Conservation (phyloP, 495 filamentous ascomycete genomes). For the Rhypophila decipiens region DNA sequence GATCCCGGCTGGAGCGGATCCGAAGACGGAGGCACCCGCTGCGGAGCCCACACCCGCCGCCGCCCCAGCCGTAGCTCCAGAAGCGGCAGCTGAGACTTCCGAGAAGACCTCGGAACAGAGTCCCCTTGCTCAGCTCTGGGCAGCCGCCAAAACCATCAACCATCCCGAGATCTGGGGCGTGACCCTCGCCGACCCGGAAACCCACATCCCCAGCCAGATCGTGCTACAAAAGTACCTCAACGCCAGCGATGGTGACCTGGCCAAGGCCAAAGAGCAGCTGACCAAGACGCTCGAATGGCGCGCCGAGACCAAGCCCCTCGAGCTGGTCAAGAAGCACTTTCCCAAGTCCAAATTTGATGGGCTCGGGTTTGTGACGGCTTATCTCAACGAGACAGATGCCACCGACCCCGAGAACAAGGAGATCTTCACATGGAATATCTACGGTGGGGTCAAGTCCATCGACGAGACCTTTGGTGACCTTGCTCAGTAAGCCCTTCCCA, state of each 20-base stretch:
- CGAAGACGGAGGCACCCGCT: not conserved
- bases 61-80: not conserved
- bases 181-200: slow-evolving; percentile 42
- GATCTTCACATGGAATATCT: slow-evolving; percentile 66
- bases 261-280: slow-evolving; percentile 67
- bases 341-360: slow-evolving; percentile 49
- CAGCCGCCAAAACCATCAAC: slow-evolving; percentile 22
- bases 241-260: slow-evolving; percentile 71
- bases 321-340: slow-evolving; percentile 42
- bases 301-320: slow-evolving; percentile 48
- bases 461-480: slow-evolving; percentile 69
- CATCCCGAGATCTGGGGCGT: slow-evolving; percentile 80
- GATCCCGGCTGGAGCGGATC: not conserved
- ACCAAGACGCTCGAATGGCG: slow-evolving; percentile 75
- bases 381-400: slow-evolving; percentile 23
- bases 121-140: slow-evolving; percentile 31
- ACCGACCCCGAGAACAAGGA: slow-evolving; percentile 40
- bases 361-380: slow-evolving; percentile 50
- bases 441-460: slow-evolving; percentile 66
- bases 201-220: slow-evolving; percentile 65
- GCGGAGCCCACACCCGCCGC: not conserved
- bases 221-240: slow-evolving; percentile 87
- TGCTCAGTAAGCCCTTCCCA: slow-evolving; percentile 55
- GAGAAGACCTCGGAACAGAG: slow-evolving; percentile 1
- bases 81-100: not conserved